Conservation (phyloP, 2,329 filamentous ascomycete species). For the Nothophaeocryptopus gaeumannii region DNA sequence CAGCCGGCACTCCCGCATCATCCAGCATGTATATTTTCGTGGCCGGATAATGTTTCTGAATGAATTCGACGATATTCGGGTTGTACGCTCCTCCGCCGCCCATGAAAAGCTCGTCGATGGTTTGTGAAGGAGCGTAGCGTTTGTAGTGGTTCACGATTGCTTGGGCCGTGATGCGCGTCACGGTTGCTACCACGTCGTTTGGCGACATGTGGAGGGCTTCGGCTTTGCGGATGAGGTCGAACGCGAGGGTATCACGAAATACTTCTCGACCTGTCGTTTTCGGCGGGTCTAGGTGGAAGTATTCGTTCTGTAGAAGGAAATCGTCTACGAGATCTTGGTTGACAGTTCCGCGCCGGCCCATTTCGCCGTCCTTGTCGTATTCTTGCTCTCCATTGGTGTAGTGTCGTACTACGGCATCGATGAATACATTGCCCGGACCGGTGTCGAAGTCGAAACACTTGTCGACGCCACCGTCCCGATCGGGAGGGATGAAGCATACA, state of each 20-base stretch:
- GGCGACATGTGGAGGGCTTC: conserved; percentile 31
- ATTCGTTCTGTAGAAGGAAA: conserved; percentile 39
- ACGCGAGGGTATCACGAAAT: conserved; percentile 57
- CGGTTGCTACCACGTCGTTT: conserved; percentile 56
- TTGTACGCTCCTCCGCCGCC: conserved; percentile 60
- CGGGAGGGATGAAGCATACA: conserved; percentile 58
- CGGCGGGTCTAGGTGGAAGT: conserved; percentile 52
- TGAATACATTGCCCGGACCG: conserved; percentile 36
- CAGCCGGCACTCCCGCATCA: conserved; percentile 55
- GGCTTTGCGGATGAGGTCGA: conserved; percentile 50
- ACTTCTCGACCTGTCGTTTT: conserved; percentile 61
- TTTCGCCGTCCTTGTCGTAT: conserved; percentile 34
- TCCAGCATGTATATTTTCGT: conserved; percentile 56
- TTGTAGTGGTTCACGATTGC: conserved; percentile 54
- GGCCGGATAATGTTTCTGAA: conserved; percentile 50
- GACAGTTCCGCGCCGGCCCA: conserved; percentile 30
- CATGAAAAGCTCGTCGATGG: conserved; percentile 57
- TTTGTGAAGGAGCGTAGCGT: conserved; percentile 46
- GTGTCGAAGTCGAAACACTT: conserved; percentile 33
- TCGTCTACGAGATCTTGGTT: conserved; percentile 33
- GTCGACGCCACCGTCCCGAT: conserved; percentile 29
- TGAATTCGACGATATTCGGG: conserved; percentile 55
- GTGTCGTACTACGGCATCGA: conserved; percentile 32
- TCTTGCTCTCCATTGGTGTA: conserved; percentile 33
- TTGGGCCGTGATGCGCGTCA: conserved; percentile 59